Evolutionary conservation across 2,329 filamentous ascomycete species (phyloP), one percentile per base, ranked within the genome.

Genomic region (Amesomyces nigricolor): DNA sequence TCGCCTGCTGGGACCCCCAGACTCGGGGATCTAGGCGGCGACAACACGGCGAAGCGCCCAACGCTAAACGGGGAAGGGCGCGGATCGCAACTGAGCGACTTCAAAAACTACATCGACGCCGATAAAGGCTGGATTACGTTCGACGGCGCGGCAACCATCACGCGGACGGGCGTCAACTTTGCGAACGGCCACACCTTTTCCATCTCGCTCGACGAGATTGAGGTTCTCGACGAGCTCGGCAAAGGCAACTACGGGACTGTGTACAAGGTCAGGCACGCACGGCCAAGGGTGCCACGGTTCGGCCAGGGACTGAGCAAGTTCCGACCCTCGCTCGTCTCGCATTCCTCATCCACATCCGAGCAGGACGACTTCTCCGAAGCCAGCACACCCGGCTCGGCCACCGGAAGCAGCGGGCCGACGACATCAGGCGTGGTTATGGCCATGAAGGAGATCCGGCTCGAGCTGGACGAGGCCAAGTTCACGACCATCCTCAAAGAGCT

Each of bases 191-290:
- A 86, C 52, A 90, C 85, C 16, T 97, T 99, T 72, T 90, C 81
- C 66, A 97, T 99, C 67, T 97, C 92, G 4, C 78, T 99, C 42
- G 92, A 99, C 67, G 92, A 99, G 70, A 88, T 99, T 5, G 90
- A 97, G 65, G 92, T 89, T 1, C 69, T 97, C 56, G 90, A 92
- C 59, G 94, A 99, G 74, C 76, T 99, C 11, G 94, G 94, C 46
- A 99, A 97, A 72, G 94, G 94, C 40, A 99, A 99, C 70, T 99
- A 99, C 66, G 94, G 94, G 58, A 97, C 92, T 1, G 94, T 99
- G 4, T 97, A 95, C 79, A 96, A 94, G 71, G 94, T 97, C 55
- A 84, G 87, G 64, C 94, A 99, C 72, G 84, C 88, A 54, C 86
- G 90, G 66, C 79, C 78, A 11, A 71, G 73, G 49, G 71, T 75